phyloP scores from a whole-genome alignment of 2,329 filamentous ascomycete genomes.

The Xylaria sp. region DNA sequence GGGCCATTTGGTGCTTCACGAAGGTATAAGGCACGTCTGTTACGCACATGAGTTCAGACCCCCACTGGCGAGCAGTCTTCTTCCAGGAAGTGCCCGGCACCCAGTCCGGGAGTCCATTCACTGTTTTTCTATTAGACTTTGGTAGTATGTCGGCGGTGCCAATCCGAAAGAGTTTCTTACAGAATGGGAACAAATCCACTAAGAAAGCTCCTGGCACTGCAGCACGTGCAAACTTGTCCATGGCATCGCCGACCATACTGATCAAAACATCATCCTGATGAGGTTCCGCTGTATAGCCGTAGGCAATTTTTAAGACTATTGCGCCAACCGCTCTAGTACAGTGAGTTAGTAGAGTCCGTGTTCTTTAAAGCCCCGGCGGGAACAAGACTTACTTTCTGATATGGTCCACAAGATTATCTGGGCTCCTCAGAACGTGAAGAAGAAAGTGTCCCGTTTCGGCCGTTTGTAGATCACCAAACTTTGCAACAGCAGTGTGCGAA shows the following conservation, averaged over 20 bases:
- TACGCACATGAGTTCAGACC: slow-evolving; percentile 13
- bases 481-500: slow-evolving; percentile 19
- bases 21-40: slow-evolving; percentile 30
- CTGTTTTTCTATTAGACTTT: slow-evolving; percentile 13
- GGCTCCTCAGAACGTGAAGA: slow-evolving; percentile 28
- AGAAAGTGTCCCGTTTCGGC: slow-evolving; percentile 32
- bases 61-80: slow-evolving; percentile 23
- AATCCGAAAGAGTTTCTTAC: slow-evolving; percentile 22
- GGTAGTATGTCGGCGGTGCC: background rate
- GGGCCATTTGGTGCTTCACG: slow-evolving; percentile 37
- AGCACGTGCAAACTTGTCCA: slow-evolving; percentile 42
- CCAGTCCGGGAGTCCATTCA: slow-evolving; percentile 30
- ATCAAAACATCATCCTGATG: slow-evolving; percentile 42
- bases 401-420: slow-evolving; percentile 26
- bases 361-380: slow-evolving; percentile 27
- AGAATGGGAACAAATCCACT: slow-evolving; percentile 45
- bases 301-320: slow-evolving; percentile 44
- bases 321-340: slow-evolving; percentile 39
- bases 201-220: slow-evolving; percentile 43
- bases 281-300: slow-evolving; percentile 45
- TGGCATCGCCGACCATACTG: slow-evolving; percentile 35
- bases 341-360: slow-evolving; percentile 32
- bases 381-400: slow-evolving; percentile 30
- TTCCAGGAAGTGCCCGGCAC: slow-evolving; percentile 32
- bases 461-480: slow-evolving; percentile 27